Percentiles rank a stretch among this genome's conserved stretches.
Conservation (phyloP, 2,329 filamentous ascomycete genomes). For the Cladobotryum mycophilum region DNA sequence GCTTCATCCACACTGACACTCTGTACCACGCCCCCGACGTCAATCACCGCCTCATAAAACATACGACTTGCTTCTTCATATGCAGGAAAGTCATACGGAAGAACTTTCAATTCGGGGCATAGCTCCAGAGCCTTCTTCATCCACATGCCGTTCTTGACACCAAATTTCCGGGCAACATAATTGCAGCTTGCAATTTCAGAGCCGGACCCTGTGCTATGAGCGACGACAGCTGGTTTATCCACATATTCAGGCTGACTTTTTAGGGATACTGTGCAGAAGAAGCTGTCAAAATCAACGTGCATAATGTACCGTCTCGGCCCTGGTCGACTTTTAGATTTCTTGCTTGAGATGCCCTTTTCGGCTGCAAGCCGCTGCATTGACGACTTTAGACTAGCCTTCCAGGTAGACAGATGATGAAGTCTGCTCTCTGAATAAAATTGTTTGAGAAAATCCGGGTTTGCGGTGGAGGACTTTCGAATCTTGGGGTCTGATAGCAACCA, state of each 20-base stretch:
- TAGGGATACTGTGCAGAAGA: conserved; percentile 88
- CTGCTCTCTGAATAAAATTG: conserved; percentile 95
- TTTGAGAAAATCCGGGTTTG: conserved; percentile 87
- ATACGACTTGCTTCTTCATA: conserved; percentile 86
- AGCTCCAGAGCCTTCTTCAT: conserved; percentile 84
- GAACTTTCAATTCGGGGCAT: conserved; percentile 77
- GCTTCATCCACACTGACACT: conserved; percentile 97
- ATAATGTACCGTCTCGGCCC: conserved; percentile 75
- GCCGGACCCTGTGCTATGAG: conserved; percentile 75
- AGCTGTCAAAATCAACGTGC: conserved; percentile 97
- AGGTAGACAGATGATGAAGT: conserved; percentile 88
- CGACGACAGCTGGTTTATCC: conserved; percentile 80
- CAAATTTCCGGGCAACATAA: conserved; percentile 78
- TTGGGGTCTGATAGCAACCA: conserved; percentile 76
- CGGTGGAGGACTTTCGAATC: conserved; percentile 80
- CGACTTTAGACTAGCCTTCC: conserved; percentile 92
- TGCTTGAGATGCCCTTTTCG: conserved; percentile 50
- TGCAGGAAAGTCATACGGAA: conserved; percentile 93
- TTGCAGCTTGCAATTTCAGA: conserved; percentile 98
- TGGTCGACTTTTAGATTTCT: conserved; percentile 45
- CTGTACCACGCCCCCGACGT: conserved; percentile 76
- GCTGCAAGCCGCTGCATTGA: conserved; percentile 74
- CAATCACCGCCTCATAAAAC: conserved; percentile 82
- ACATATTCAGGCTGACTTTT: conserved; percentile 69
- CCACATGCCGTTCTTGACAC: conserved; percentile 98